Percentiles rank a stretch among this genome's conserved stretches.
These are phyloP conservation scores for Talaromyces pinophilus DNA, from an alignment of 2,329 filamentous ascomycete species.

Conservation along the genomic window DNA sequence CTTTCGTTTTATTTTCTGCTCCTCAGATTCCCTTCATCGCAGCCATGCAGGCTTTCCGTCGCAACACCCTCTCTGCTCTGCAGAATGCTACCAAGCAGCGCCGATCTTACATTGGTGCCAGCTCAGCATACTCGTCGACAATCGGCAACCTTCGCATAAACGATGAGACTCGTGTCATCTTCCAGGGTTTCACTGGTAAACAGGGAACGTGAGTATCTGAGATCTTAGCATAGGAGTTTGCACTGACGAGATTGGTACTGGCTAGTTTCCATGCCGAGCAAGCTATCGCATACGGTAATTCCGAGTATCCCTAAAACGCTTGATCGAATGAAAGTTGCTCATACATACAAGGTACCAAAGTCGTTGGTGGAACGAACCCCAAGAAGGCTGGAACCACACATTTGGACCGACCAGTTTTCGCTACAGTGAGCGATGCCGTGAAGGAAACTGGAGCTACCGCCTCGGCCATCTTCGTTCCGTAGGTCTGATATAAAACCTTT, in stretches of 20 bases:
- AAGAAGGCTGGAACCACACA: slow-evolving; percentile 95
- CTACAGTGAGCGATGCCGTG: slow-evolving; percentile 80
- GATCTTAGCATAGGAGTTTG: slow-evolving; percentile 21
- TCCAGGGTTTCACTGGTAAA: slow-evolving; percentile 96
- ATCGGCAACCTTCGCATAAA: slow-evolving; percentile 90
- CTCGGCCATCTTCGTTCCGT: slow-evolving; percentile 96
- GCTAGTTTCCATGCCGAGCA: slow-evolving; percentile 92
- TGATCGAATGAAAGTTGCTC: slow-evolving; percentile 24
- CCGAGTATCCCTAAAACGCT: slow-evolving; percentile 13
- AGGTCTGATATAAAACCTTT: slow-evolving; percentile 68
- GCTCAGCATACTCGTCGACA: slow-evolving; percentile 70
- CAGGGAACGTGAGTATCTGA: slow-evolving; percentile 78
- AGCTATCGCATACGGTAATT: slow-evolving; percentile 94
- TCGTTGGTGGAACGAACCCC: slow-evolving; percentile 97
- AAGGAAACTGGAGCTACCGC: slow-evolving; percentile 89
- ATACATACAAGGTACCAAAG: slow-evolving; percentile 74
- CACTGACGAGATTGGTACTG: slow-evolving; percentile 36
- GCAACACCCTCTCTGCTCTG: slow-evolving; percentile 69
- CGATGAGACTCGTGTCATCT: slow-evolving; percentile 88
- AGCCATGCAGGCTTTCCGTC: slow-evolving; percentile 80
- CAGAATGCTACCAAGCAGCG: slow-evolving; percentile 61
- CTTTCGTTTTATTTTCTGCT: slow-evolving; percentile 21
- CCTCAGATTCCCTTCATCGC: slow-evolving; percentile 26
- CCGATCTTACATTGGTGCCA: slow-evolving; percentile 73
- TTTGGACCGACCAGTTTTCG: slow-evolving; percentile 90